phyloP scores from a whole-genome alignment of 23 red algal species.

The Pyropia haitanensis region DNA sequence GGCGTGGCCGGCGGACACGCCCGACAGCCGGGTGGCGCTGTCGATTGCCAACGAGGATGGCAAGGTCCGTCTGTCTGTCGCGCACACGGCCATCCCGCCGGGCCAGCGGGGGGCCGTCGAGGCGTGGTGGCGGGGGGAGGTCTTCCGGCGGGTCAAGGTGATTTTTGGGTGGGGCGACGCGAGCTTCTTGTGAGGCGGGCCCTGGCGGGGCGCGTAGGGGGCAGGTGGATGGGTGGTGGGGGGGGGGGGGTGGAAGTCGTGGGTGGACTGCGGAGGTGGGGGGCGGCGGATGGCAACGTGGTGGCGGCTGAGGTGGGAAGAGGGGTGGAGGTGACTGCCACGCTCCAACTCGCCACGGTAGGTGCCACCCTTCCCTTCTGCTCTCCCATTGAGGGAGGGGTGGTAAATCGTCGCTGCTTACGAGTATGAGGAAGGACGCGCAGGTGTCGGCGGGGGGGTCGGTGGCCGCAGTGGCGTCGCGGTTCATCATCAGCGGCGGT shows the following conservation, averaged over 20 bases:
- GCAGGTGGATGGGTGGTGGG: neutral
- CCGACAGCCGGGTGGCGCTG: slow-evolving; percentile 14
- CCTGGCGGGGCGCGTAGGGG: neutral
- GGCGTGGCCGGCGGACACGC: slow-evolving; percentile 29
- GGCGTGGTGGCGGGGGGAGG: slow-evolving; percentile 56
- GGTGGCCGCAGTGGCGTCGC: no score
- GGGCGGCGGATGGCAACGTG: slow-evolving; percentile 12
- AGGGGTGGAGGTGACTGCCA: no score
- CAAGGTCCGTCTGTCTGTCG: slow-evolving; percentile 10
- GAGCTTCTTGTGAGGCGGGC: slow-evolving; percentile 7
- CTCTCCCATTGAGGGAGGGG: no score
- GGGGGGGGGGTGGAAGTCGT: neutral
- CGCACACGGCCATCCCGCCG: slow-evolving; percentile 18
- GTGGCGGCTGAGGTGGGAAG: slow-evolving; percentile 17
- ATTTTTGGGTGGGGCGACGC: slow-evolving; percentile 62
- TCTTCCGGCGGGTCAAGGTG: slow-evolving; percentile 45
- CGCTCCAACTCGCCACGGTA: no score
- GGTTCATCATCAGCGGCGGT: no score
- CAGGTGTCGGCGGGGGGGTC: no score
- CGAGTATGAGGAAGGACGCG: no score
- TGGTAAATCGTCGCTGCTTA: no score
- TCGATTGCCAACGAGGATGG: slow-evolving; percentile 14
- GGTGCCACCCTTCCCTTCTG: no score
- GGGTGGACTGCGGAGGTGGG: neutral
- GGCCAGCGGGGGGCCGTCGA: slow-evolving; percentile 19